phyloP scores from a whole-genome alignment of 257 asterid genomes.

The Nicotiana tabacum region DNA sequence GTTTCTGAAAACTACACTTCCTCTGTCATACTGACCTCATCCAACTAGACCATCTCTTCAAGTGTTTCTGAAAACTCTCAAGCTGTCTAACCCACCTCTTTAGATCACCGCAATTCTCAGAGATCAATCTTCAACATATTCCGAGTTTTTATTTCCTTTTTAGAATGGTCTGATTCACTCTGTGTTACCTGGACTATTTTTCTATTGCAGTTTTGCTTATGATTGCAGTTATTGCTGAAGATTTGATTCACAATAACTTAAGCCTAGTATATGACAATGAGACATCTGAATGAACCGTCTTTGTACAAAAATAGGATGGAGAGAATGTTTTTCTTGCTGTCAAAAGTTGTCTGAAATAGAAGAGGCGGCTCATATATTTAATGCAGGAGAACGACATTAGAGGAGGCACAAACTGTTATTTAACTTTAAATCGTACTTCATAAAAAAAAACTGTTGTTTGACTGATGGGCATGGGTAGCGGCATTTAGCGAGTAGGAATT shows the following conservation, averaged over 20 bases:
- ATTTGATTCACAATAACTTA: neutral
- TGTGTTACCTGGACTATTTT: neutral
- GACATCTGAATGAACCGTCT: neutral
- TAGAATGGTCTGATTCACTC: neutral
- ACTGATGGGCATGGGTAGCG: no score
- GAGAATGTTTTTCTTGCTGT: neutral
- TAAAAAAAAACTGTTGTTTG: no score
- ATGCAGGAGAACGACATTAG: no score
- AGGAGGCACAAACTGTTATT: no score
- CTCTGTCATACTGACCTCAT: neutral
- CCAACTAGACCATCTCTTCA: neutral
- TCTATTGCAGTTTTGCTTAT: neutral
- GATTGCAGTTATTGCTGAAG: neutral
- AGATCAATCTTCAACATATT: neutral
- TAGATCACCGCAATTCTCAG: neutral
- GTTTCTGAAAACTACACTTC: neutral
- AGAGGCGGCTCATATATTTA: neutral
- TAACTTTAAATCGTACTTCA: no score
- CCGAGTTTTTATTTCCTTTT: neutral
- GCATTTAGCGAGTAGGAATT: no score
- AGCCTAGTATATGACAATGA: neutral
- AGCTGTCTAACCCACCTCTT: neutral
- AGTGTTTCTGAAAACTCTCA: neutral
- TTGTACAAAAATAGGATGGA: neutral
- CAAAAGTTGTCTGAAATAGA: neutral